Evolutionary conservation across 2,329 filamentous ascomycete species (phyloP), one percentile per base, ranked within the genome.

Genomic region (Penicillium aurantiogriseum): DNA sequence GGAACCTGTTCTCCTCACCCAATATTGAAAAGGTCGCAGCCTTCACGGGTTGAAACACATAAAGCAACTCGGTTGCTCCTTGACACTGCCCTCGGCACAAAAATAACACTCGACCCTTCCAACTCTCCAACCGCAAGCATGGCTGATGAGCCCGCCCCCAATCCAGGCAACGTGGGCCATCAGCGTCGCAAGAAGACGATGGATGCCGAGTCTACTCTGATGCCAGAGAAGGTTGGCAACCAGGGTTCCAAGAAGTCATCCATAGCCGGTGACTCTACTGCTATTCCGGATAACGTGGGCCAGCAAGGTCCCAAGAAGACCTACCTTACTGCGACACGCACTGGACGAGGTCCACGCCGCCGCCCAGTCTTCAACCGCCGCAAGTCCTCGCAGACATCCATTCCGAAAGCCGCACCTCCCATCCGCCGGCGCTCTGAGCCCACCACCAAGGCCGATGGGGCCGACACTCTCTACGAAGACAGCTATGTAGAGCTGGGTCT

Each of bases 351-450:
- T 15, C 58, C 59, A 7, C 71, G 66, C 54, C 70, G 69, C 47
- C 71, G 72, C 15, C 71, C 73, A 7, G 65, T 70, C 4, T 57
- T 72, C 13, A 64, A 67, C 50, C 70, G 73, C 35, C 70, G 72
- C 56, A 75, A 72, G 58, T 76, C 74, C 8, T 73, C 73, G 5
- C 73, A 75, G 54, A 57, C 67, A 17, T 63, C 68, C 7, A 27
- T 62, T 9, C 52, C 68, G 60, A 84, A 86, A 62, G 83, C 83
- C 85, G 91, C 90, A 46, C 89, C 91, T 62, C 89, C 91, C 57
- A 88, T 90, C 10, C 88, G 90, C 70, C 88, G 92, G 65, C 89
- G 51, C 33, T 50, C 42, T 21, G 51, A 54, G 35, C 45, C 40
- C n/a, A 13, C 31, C 31, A 50, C n/a, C 15, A 39, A 29, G 4